Evolutionary conservation across 257 asterid genomes (phyloP), one percentile per base, ranked within the genome.

Genomic region (Capsicum baccatum): DNA sequence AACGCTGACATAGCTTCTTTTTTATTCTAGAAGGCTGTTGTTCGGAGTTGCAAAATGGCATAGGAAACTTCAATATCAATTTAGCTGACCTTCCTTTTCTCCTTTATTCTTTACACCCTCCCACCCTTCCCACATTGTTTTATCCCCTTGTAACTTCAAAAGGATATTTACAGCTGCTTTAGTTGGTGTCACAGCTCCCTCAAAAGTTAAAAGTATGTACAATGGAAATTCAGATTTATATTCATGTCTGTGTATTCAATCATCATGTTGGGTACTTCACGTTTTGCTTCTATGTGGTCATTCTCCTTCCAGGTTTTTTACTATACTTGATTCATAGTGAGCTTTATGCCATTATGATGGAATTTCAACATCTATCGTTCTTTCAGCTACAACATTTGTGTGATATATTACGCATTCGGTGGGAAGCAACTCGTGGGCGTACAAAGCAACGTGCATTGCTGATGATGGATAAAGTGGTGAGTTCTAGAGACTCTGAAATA

Each of bases 391-490:
- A 42, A 56, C 91, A 89, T 88, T 88, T 90, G 87, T 92, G 97
- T 84, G 90, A 90, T 88, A 79, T 97, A 79, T 85, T 94, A 67
- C 97, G 99, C 79, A 85, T 94, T 74, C 91, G 94, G 13, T 97
- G 99, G 99, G 98, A 97, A 86, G 91, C 98, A 73, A 93, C 94
- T 79, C 99, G 98, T 81, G 67, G 91, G 67, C 94, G 97, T 87
- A 97, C 98, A 83, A 97, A 92, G 91, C 97, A 97, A 90, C 99
- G 99, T 33, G 95, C 99, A 0, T 67, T 95, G 83, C 54, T 93
- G 90, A 93, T 92, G 97, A 92, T 97, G 98, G 97, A 92, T 70
- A 88, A 95, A 79, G 88, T 95, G 94, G 98, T 94, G 92, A 78
- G 21, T 78, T 33, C 64, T 78, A 14, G 48, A 17, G 62, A 74